Percentiles rank a stretch among this genome's conserved stretches.
These are phyloP conservation scores for Colletotrichum lindemuthianum DNA, from an alignment of 2,329 filamentous ascomycete genomes.

Conservation along the genomic window DNA sequence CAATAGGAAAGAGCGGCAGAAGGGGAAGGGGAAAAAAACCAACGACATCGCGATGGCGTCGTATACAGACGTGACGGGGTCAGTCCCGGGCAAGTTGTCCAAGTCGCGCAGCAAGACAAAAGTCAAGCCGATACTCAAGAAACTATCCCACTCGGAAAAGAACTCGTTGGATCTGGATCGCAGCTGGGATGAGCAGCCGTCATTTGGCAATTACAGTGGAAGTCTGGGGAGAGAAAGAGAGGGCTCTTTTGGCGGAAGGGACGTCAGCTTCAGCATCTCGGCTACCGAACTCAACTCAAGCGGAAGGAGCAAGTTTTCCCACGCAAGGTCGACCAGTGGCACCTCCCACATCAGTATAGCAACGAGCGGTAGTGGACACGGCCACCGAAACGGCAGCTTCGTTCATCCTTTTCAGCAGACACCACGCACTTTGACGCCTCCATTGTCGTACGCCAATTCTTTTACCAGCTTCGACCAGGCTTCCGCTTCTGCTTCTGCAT, in stretches of 20 bases:
- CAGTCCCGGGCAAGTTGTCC: slow-evolving; percentile 49
- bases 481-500: no score
- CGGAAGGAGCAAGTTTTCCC: slow-evolving; percentile 57
- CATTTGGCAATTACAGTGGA: slow-evolving; percentile 28
- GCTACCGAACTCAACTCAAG: slow-evolving; percentile 44
- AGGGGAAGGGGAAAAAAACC: neutral
- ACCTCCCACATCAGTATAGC: slow-evolving; percentile 66
- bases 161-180: slow-evolving; percentile 71
- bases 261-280: slow-evolving; percentile 59
- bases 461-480: slow-evolving; percentile 58
- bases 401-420: slow-evolving; percentile 74
- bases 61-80: slow-evolving; percentile 45
- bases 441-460: slow-evolving; percentile 67
- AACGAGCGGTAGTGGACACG: slow-evolving; percentile 61
- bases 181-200: slow-evolving; percentile 42
- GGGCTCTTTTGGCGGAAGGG: slow-evolving; percentile 42
- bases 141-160: slow-evolving; percentile 67
- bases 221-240: slow-evolving; percentile 42
- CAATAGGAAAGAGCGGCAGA: neutral
- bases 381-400: slow-evolving; percentile 59
- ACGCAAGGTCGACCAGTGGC: slow-evolving; percentile 68
- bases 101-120: slow-evolving; percentile 59
- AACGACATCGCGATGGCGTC: slow-evolving; percentile 46
- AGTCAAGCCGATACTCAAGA: slow-evolving; percentile 72
- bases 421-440: slow-evolving; percentile 69